Evolutionary conservation across 2,329 filamentous ascomycete genomes (phyloP).

Genomic region (Sclerotinia subarctica): DNA sequence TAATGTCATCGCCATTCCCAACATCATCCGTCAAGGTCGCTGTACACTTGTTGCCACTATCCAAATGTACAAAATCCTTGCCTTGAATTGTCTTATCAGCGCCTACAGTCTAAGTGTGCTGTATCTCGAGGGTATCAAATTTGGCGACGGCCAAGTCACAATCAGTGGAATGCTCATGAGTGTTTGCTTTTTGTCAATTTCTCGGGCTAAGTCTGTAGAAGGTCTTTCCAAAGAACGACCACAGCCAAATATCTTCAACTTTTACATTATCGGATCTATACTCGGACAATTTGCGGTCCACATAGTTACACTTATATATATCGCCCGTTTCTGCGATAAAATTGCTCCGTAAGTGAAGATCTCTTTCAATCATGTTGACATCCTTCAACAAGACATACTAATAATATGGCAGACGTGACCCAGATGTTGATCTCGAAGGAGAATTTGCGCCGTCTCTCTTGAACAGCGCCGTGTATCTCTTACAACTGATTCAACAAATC

Average conservation of each 20-base stretch:
- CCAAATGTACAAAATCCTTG: constrained; percentile 99
- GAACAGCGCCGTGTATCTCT: constrained; percentile 94
- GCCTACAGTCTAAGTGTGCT: constrained; percentile 95
- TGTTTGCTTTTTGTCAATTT: constrained; percentile 97
- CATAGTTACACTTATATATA: constrained; percentile 89
- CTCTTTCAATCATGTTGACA: background rate
- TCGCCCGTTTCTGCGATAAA: constrained; percentile 81
- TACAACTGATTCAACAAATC: constrained; percentile 98
- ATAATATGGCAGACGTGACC: constrained; percentile 45
- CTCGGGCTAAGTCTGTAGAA: constrained; percentile 94
- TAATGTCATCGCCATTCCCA: constrained; percentile 94
- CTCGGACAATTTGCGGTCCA: constrained; percentile 96
- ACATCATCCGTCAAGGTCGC: constrained; percentile 95
- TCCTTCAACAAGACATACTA: constrained; percentile 24
- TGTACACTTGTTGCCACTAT: constrained; percentile 98
- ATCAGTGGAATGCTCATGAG: constrained; percentile 99
- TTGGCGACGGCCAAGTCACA: constrained; percentile 95
- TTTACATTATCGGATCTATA: constrained; percentile 97
- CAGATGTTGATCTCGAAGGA: constrained; percentile 82
- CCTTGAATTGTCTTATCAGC: constrained; percentile 94
- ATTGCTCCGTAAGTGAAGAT: constrained; percentile 70
- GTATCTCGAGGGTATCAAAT: constrained; percentile 98
- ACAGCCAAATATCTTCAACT: constrained; percentile 98
- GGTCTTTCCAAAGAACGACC: constrained; percentile 93
- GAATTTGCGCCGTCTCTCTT: constrained; percentile 91